A percentile compares a stretch with the other conserved stretches of the same genome.
Conservation (phyloP, 345 rosid genomes). For the Camelina laxa region DNA sequence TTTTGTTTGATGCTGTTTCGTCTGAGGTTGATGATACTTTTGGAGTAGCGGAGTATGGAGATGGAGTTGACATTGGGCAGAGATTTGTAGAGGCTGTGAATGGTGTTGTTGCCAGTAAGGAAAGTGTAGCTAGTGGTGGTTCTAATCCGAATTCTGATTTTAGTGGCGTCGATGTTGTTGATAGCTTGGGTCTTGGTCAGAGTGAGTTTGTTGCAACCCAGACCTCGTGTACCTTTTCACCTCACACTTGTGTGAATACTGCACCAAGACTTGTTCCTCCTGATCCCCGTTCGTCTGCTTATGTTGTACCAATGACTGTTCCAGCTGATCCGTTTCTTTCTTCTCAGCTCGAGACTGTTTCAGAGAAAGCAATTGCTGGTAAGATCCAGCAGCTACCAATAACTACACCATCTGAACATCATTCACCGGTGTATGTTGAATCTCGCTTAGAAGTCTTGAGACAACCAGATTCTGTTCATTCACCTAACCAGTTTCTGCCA, state of each 20-base stretch:
- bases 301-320: not conserved
- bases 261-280: not conserved
- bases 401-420: constrained; percentile 3
- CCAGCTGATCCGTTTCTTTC: constrained; percentile 2
- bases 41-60: not conserved
- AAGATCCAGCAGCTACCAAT: not conserved
- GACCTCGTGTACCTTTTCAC: not conserved
- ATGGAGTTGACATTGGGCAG: not conserved
- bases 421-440: not conserved
- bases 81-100: not conserved
- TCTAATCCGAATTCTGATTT: constrained; percentile 16
- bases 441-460: not conserved
- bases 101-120: constrained; percentile 2
- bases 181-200: not conserved
- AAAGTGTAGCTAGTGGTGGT: constrained; percentile 5
- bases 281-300: not conserved
- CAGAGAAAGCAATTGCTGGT: not conserved
- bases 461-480: constrained; percentile 1
- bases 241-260: not conserved
- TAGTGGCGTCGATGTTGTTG: not conserved
- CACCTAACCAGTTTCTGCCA: not conserved
- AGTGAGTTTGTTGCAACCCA: not conserved
- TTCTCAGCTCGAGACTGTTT: constrained; percentile 1
- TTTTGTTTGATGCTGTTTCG: not conserved
- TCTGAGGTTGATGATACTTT: not conserved